Evolutionary conservation across 768 basidiomycete species (phyloP).

Genomic region (Lactarius deliciosus): DNA sequence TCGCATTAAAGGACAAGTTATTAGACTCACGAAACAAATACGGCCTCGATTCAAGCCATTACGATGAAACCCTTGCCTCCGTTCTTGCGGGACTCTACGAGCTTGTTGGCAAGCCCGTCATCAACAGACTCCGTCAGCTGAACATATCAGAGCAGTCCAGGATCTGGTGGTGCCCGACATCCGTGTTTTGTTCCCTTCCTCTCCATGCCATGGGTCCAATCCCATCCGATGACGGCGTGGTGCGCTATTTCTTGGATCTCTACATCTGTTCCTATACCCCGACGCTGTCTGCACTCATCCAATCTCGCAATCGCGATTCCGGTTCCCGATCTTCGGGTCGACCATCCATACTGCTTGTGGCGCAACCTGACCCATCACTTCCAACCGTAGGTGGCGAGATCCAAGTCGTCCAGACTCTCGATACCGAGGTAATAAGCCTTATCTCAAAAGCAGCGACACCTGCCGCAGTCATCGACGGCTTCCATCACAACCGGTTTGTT

Average conservation of each 20-base stretch:
- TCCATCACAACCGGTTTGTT: neutral
- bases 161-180: neutral
- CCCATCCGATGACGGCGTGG: neutral
- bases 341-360: neutral
- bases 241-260: neutral
- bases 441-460: neutral
- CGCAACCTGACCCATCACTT: neutral
- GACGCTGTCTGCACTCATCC: neutral
- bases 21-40: neutral
- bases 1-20: neutral
- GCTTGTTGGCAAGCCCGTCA: neutral
- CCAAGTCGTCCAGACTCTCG: neutral
- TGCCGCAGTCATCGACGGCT: neutral
- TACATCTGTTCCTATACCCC: neutral
- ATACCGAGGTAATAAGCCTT: neutral
- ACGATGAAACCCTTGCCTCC: neutral
- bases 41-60: neutral
- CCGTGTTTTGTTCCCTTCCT: neutral
- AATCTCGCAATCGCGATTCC: neutral
- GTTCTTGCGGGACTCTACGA: neutral
- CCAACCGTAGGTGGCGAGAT: neutral
- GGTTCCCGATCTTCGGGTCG: neutral
- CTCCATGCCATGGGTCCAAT: neutral
- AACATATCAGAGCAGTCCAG: neutral
- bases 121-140: neutral